Evolutionary conservation across 164 flowering plant genomes (phyloP).

Genomic region (Hamamelis virginiana): DNA sequence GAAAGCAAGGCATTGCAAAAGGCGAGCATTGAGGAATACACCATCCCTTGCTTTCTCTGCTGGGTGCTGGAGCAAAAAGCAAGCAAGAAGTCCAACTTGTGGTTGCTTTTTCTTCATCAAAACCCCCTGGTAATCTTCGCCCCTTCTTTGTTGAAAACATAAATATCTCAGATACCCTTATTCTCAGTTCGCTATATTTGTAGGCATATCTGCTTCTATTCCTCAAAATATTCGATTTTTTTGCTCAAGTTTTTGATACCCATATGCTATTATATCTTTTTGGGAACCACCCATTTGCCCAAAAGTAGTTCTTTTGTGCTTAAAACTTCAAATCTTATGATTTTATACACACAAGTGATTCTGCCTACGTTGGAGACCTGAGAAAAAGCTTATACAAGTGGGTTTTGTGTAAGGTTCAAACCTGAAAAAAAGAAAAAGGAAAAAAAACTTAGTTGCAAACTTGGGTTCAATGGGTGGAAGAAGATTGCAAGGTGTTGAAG

Average conservation of each 20-base stretch:
- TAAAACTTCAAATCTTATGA: neutral
- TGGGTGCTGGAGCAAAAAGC: too few relatives aligned
- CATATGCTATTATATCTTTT: neutral
- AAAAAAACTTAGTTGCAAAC: slow-evolving; percentile 5
- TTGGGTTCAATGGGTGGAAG: slow-evolving; percentile 12
- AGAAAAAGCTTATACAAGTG: neutral
- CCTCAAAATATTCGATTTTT: neutral
- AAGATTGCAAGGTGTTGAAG: slow-evolving; percentile 12
- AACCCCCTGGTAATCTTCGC: slow-evolving; percentile 1
- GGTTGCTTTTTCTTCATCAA: neutral
- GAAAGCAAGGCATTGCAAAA: neutral
- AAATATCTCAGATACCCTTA: neutral
- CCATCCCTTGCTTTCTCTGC: neutral
- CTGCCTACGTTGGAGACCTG: neutral
- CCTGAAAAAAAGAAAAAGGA: neutral
- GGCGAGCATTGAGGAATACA: neutral
- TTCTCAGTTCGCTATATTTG: neutral
- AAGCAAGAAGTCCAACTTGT: neutral
- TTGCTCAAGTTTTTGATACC: neutral
- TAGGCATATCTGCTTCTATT: too few relatives aligned
- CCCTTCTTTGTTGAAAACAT: neutral
- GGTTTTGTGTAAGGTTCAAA: neutral
- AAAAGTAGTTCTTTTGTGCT: neutral
- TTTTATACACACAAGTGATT: neutral
- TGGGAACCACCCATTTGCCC: neutral